Base-by-base conservation (phyloP, 768 basidiomycete species). In the Phaeotremella fagi region DNA sequence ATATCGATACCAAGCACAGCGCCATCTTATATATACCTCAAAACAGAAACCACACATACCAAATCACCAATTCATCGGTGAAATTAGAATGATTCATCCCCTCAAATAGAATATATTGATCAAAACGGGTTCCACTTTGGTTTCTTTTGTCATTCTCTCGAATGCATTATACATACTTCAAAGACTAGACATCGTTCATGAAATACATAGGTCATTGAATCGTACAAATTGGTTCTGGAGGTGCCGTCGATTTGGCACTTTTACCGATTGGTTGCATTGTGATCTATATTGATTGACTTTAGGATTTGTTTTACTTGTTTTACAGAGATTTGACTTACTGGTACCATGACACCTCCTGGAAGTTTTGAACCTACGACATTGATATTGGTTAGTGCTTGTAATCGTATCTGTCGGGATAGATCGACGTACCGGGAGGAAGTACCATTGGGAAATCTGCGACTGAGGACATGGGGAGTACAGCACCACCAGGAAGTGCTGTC, bases 321-420 rank as follows among this genome's bases (percentile, higher is more conserved):
- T 33, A 16, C 28, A 27, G 23, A 14, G 14, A 12, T 31, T 9
- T 4, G n/a, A 60, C 64, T 65, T 33, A 70, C 63, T 0, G 68
- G 68, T 1, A 70, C 68, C 65, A 70, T 65, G 0, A 65, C 66
- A n/a, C 68, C 68, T 27, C 68, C 68, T 7, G 68, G 68, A 16
- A 70, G 46, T 42, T 70, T 70, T 2, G 62, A 60, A n/a, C 63
- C 58, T 60, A n/a, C 24, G 7, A 22, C 4, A 18, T 4, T 7
- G 31, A 33, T 33, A 16, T 33, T 7, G 7, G 31, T 24, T 16
- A 27, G 16, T 23, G 29, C 46, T 41, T 28, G 6, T 29, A 26
- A 11, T 6, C 15, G 16, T 48, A n/a, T 38, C 20, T 16, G 20
- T 24, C 3, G 7, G 36, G 16, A 31, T 15, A 33, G 9, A 11